Evolutionary conservation across 306 rosid genomes (phyloP).

Genomic region (Crotalaria pallida): DNA sequence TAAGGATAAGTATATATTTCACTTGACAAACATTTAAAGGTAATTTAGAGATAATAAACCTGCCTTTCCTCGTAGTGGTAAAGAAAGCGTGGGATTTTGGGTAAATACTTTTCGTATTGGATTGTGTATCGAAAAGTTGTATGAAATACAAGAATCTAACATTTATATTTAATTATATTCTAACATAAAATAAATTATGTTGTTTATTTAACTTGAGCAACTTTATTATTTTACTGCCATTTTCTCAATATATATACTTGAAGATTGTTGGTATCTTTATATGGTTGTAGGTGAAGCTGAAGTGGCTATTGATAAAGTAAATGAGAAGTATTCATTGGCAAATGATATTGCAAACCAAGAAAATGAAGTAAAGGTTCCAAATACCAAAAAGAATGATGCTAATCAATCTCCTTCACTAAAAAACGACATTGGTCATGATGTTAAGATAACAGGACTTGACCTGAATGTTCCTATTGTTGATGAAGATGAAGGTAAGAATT

Average conservation of each 20-base stretch:
- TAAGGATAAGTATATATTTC: too few species aligned
- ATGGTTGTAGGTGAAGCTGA: background rate
- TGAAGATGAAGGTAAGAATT: background rate
- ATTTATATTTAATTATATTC: too few species aligned
- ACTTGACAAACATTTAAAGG: too few species aligned
- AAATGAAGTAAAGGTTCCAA: background rate
- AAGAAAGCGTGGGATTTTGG: too few species aligned
- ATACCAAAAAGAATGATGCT: background rate
- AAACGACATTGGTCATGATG: background rate
- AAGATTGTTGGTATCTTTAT: background rate
- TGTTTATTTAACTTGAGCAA: background rate
- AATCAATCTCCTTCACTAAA: background rate
- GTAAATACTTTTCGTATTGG: too few species aligned
- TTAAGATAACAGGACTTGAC: background rate
- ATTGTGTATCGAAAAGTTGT: background rate
- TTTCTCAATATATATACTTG: slow-evolving; percentile 20
- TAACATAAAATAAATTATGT: background rate
- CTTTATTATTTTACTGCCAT: background rate
- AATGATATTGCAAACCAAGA: too few species aligned
- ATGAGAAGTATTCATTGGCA: background rate
- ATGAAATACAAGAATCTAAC: background rate
- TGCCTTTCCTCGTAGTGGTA: too few species aligned
- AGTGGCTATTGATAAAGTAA: background rate
- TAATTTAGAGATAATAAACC: too few species aligned
- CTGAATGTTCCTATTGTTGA: background rate